Conservation (phyloP, 345 rosid species). For the Lepidium didymum region DNA sequence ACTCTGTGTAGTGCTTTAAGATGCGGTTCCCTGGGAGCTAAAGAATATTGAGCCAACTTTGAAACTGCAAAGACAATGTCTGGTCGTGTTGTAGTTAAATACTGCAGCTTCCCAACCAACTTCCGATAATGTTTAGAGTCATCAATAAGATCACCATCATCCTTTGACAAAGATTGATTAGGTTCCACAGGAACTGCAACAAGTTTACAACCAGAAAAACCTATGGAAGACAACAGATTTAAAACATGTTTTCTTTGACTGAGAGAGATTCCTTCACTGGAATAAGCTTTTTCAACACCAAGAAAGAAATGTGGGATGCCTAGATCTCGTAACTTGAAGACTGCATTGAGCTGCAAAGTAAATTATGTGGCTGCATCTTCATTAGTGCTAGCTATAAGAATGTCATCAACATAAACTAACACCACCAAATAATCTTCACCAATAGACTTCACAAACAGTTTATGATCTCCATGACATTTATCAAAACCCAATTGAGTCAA, state of each 20-base stretch:
- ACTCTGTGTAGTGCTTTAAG: too few species aligned
- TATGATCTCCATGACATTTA: too few species aligned
- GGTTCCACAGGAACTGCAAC: not conserved
- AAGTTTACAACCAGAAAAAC: not conserved
- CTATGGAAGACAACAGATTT: not conserved
- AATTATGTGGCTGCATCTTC: too few species aligned
- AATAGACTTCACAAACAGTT: too few species aligned
- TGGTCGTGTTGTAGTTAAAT: not conserved
- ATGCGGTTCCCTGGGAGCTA: too few species aligned
- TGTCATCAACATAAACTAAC: not conserved
- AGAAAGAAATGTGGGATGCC: not conserved
- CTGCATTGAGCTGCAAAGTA: too few species aligned
- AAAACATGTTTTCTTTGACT: not conserved
- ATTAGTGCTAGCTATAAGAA: not conserved
- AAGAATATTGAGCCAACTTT: too few species aligned
- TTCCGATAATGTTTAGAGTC: accelerated
- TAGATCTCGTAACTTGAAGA: not conserved
- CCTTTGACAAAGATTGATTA: not conserved
- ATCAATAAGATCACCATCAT: accelerated
- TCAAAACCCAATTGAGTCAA: too few species aligned
- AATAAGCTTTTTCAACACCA: not conserved
- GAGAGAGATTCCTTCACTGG: accelerated
- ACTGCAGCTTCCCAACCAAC: not conserved
- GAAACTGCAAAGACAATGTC: not conserved
- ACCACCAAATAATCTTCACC: too few species aligned